Evolutionary conservation across 2,329 filamentous ascomycete species (phyloP).

Genomic region (Phaeosphaeria sp.): DNA sequence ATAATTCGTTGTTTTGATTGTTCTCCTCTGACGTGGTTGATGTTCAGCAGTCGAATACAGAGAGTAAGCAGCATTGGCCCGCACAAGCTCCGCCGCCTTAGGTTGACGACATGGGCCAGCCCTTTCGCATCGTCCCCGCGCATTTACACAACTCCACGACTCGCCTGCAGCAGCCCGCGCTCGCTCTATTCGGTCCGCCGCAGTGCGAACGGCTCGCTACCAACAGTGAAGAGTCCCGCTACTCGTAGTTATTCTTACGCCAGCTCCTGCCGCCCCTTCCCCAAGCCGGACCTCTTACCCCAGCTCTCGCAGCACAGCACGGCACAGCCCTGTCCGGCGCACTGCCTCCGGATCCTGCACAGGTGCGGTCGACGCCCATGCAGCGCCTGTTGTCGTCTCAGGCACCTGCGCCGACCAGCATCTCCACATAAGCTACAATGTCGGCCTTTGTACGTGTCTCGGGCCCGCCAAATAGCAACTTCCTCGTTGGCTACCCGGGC

Average conservation of each 20-base stretch:
- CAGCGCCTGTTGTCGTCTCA: slow-evolving; percentile 39
- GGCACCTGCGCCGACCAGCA: slow-evolving; percentile 42
- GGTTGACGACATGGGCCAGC: slow-evolving; percentile 10
- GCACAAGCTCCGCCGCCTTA: slow-evolving; percentile 15
- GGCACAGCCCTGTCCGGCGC: slow-evolving; percentile 7
- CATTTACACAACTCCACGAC: slow-evolving; percentile 11
- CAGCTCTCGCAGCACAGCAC: slow-evolving; percentile 8
- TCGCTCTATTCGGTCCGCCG: slow-evolving; percentile 12
- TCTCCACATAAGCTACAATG: slow-evolving; percentile 42
- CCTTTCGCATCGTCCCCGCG: slow-evolving; percentile 8
- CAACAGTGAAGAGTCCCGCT: neutral
- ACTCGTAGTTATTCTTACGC: slow-evolving; percentile 22
- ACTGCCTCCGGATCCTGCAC: slow-evolving; percentile 15
- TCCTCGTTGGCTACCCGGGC: slow-evolving; percentile 94
- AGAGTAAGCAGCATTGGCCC: neutral
- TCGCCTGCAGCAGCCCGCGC: slow-evolving; percentile 16
- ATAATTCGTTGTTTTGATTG: neutral
- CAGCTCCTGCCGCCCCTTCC: slow-evolving; percentile 28
- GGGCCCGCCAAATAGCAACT: slow-evolving; percentile 95
- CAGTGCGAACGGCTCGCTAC: slow-evolving; percentile 18
- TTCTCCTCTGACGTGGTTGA: neutral
- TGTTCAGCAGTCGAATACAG: neutral
- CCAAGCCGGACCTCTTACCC: slow-evolving; percentile 28
- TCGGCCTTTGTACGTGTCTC: slow-evolving; percentile 93
- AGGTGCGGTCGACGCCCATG: slow-evolving; percentile 38